These are phyloP conservation scores for Vitis riparia DNA, from an alignment of 164 flowering plant genomes.

Conservation along the genomic window DNA sequence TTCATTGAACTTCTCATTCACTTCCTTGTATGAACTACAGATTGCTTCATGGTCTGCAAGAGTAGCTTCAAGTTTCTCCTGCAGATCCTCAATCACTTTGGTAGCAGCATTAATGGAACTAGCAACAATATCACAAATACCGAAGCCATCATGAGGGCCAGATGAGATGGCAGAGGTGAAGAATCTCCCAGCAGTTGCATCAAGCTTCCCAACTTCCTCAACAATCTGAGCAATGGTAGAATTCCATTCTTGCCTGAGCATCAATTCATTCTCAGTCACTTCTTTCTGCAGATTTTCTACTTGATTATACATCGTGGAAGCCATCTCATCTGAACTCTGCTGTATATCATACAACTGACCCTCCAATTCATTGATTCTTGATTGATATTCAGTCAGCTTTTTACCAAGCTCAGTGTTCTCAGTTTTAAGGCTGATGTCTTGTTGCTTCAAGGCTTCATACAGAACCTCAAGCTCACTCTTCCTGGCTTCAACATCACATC, in stretches of 20 bases:
- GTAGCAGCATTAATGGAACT: conserved; percentile 54
- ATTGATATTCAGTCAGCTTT: conserved; percentile 39
- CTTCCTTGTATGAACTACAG: conserved; percentile 32
- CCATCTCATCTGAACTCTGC: conserved; percentile 39
- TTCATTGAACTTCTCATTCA: conserved; percentile 33
- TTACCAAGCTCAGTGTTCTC: conserved; percentile 38
- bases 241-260: conserved; percentile 52
- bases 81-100: conserved; percentile 50
- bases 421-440: conserved; percentile 24
- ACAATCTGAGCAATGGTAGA: conserved; percentile 35
- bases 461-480: conserved; percentile 33
- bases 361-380: conserved; percentile 42
- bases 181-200: conserved; percentile 24
- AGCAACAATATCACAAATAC: conserved; percentile 24
- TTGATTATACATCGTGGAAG: conserved; percentile 30
- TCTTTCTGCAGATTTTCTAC: conserved; percentile 52
- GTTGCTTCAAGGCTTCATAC: conserved; percentile 32
- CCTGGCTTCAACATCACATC: conserved; percentile 23
- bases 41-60: conserved; percentile 34
- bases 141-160: conserved; percentile 19
- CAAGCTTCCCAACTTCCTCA: conserved; percentile 50
- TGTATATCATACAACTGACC: conserved; percentile 42
- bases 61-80: conserved; percentile 49
- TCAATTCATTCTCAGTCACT: conserved; percentile 30
- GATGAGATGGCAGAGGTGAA: conserved; percentile 12